phyloP scores from a whole-genome alignment of 2,329 filamentous ascomycete genomes.

The Pyrenophora teres region DNA sequence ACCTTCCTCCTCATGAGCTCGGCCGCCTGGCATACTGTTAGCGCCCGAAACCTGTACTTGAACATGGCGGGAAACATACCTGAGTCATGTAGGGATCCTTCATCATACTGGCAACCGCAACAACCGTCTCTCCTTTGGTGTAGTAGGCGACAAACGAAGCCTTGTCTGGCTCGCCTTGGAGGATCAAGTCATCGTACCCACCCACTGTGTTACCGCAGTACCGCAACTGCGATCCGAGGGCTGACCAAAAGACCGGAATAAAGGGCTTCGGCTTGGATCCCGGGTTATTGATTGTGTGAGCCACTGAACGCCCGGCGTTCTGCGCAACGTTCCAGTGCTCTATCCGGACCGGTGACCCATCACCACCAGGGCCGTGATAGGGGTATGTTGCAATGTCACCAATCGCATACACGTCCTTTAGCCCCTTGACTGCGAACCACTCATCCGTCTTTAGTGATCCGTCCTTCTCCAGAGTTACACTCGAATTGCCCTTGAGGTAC shows the following conservation, averaged over 20 bases:
- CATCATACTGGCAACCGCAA: conserved; percentile 90
- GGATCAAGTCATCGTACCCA: conserved; percentile 83
- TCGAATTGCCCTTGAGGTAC: conserved; percentile 74
- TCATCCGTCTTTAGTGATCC: conserved; percentile 85
- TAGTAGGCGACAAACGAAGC: conserved; percentile 90
- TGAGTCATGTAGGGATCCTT: conserved; percentile 76
- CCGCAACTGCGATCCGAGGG: conserved; percentile 82
- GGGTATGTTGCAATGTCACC: conserved; percentile 96
- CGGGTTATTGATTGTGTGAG: conserved; percentile 73
- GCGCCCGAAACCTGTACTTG: too few relatives aligned
- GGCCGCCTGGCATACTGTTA: conserved; percentile 53
- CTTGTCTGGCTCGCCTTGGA: conserved; percentile 72
- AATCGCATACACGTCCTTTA: conserved; percentile 86
- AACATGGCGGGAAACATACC: too few relatives aligned
- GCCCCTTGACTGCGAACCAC: conserved; percentile 73
- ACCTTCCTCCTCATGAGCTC: conserved; percentile 82
- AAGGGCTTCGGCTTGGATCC: conserved; percentile 69
- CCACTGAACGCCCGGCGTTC: conserved; percentile 82
- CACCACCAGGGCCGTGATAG: conserved; percentile 85
- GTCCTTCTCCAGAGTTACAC: conserved; percentile 75
- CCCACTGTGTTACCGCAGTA: conserved; percentile 87
- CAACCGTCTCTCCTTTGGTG: conserved; percentile 79
- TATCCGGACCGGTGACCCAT: conserved; percentile 75
- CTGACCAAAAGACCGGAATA: conserved; percentile 97
- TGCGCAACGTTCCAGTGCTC: conserved; percentile 99